Evolutionary conservation across 1,284 basidiomycete genomes (phyloP).

Genomic region (Acaromyces ingoldii): DNA sequence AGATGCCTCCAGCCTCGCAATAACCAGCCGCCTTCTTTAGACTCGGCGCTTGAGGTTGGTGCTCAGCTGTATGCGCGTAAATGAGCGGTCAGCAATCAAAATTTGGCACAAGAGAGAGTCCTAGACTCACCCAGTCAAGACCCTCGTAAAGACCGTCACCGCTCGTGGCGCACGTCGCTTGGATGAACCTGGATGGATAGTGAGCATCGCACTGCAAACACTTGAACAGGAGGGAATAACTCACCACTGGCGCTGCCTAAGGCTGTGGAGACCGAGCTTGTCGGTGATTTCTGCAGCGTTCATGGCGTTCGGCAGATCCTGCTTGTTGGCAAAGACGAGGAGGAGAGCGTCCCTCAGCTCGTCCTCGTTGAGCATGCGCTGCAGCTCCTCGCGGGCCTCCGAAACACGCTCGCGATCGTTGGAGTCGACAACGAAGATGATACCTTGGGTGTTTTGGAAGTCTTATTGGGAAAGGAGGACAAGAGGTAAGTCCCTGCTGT

Average conservation of each 20-base stretch:
- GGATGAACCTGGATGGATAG: constrained; percentile 66
- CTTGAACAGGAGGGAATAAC: constrained; percentile 54
- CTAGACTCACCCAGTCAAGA: constrained; percentile 28
- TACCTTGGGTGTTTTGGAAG: constrained; percentile 54
- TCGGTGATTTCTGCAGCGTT: constrained; percentile 98
- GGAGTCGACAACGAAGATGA: constrained; percentile 65
- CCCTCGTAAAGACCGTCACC: constrained; percentile 63
- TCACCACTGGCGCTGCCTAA: constrained; percentile 98
- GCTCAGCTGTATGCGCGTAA: not conserved
- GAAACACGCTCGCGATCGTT: constrained; percentile 90
- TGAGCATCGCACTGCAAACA: not conserved
- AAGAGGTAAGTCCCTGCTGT: not conserved
- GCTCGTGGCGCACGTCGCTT: constrained; percentile 97
- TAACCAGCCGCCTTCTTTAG: not conserved
- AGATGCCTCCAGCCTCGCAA: not conserved
- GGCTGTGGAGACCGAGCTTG: constrained; percentile 86
- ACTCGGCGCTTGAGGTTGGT: constrained; percentile 7
- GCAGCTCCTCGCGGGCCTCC: constrained; percentile 91
- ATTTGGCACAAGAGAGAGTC: not conserved
- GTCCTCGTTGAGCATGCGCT: constrained; percentile 90
- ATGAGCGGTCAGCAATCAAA: not conserved
- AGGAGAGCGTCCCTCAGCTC: constrained; percentile 97
- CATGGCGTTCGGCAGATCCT: constrained; percentile 66
- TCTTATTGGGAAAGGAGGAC: not conserved
- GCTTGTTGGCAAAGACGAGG: constrained; percentile 63